Evolutionary conservation across 2,329 filamentous ascomycete genomes (phyloP).

Genomic region (Sporothrix mexicana): DNA sequence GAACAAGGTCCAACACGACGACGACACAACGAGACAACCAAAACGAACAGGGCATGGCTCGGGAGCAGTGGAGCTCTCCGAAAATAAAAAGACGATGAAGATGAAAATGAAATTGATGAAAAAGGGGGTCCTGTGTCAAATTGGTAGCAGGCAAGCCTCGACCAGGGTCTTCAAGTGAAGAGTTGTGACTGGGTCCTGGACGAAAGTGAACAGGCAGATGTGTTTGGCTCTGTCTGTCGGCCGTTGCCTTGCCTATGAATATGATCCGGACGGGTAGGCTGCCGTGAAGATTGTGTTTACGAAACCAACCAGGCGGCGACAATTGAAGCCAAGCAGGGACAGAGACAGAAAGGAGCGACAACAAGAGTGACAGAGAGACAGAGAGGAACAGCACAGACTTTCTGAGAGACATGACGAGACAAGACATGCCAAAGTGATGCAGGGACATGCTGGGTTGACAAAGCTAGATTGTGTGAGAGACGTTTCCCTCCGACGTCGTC

Average conservation of each 20-base stretch:
- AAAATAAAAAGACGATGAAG: no score
- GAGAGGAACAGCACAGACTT: conserved; percentile 1
- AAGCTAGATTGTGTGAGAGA: background rate
- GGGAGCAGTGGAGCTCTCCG: conserved; percentile 12
- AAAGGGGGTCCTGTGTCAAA: conserved; percentile 19
- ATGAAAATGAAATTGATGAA: background rate
- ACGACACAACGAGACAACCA: no score
- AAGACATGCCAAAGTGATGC: background rate
- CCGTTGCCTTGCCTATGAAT: background rate
- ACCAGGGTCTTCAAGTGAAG: conserved; percentile 5
- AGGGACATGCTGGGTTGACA: background rate
- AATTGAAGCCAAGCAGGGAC: conserved; percentile 1
- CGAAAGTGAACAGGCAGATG: background rate
- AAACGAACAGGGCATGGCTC: conserved; percentile 20
- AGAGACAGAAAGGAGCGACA: background rate
- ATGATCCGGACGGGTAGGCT: conserved; percentile 2
- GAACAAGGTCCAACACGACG: no score
- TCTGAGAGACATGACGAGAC: background rate
- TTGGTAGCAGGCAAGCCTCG: background rate
- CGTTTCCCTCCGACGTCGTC: conserved; percentile 1
- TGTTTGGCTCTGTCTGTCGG: background rate
- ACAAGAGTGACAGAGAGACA: no score
- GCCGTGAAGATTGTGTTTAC: background rate
- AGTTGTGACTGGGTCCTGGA: background rate
- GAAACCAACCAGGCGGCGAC: conserved; percentile 12